A percentile compares a stretch with the other conserved stretches of the same genome.
These are phyloP conservation scores for Gynostemma pentaphyllum DNA, from an alignment of 306 rosid genomes.

Conservation along the genomic window DNA sequence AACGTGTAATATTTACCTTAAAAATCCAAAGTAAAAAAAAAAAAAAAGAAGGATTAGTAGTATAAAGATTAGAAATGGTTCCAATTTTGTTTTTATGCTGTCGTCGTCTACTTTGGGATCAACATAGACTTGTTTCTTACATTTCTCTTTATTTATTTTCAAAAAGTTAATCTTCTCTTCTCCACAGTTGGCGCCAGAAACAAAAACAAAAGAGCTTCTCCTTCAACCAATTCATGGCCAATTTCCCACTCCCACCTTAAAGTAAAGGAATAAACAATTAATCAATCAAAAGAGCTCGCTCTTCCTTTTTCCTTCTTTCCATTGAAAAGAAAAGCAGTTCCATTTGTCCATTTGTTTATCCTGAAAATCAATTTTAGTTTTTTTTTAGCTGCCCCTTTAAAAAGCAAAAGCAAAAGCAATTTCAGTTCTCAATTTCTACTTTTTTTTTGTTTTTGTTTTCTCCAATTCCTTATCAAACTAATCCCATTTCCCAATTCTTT, in stretches of 20 bases:
- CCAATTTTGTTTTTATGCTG: too few species aligned
- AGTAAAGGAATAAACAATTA: background rate
- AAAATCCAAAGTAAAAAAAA: too few species aligned
- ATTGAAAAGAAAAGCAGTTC: background rate
- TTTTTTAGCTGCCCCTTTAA: too few species aligned
- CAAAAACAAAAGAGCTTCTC: background rate
- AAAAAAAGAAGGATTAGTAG: too few species aligned
- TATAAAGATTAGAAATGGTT: too few species aligned
- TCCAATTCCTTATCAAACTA: constrained; percentile 9
- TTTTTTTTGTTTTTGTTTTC: background rate
- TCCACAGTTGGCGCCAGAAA: background rate
- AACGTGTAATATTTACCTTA: too few species aligned
- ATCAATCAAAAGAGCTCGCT: background rate
- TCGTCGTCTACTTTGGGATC: too few species aligned
- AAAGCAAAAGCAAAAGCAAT: constrained; percentile 21
- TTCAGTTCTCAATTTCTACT: background rate
- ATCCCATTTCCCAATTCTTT: constrained; percentile 40
- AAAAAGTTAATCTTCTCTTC: background rate
- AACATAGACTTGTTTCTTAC: too few species aligned
- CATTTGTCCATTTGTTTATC: constrained; percentile 7
- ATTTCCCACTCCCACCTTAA: background rate
- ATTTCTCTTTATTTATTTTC: too few species aligned
- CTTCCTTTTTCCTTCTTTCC: constrained; percentile 9
- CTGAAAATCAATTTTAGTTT: background rate
- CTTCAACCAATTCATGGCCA: background rate